Conservation (phyloP, 768 basidiomycete genomes). For the Lactarius hatsudake region DNA sequence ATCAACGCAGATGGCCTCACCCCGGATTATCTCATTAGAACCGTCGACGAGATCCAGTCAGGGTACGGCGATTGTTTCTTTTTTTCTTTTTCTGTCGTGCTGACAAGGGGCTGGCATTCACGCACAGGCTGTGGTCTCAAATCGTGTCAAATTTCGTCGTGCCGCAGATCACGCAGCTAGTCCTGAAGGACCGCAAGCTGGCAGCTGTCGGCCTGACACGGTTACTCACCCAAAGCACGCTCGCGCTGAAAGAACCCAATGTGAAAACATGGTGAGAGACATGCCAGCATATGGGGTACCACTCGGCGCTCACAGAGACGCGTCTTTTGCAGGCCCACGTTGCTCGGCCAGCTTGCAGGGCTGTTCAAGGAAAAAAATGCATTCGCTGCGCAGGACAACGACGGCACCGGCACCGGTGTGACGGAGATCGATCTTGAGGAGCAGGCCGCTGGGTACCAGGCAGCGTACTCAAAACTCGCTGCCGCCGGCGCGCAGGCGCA, state of each 20-base stretch:
- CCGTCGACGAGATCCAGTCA: slow-evolving; percentile 80
- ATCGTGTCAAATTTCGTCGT: slow-evolving; percentile 73
- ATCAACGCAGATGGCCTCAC: slow-evolving; percentile 68
- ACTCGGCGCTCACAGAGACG: not conserved
- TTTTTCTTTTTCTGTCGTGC: not conserved
- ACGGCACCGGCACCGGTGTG: slow-evolving; percentile 52
- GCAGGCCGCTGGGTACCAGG: slow-evolving; percentile 87
- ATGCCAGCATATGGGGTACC: too few species aligned
- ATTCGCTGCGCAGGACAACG: slow-evolving; percentile 50
- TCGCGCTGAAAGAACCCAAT: slow-evolving; percentile 65
- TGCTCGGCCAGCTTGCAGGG: slow-evolving; percentile 67
- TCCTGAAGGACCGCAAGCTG: slow-evolving; percentile 81
- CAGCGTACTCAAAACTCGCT: slow-evolving; percentile 87
- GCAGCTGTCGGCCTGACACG: slow-evolving; percentile 77
- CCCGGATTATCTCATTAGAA: slow-evolving; percentile 76
- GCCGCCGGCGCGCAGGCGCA: slow-evolving; percentile 60
- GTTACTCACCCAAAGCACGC: slow-evolving; percentile 68
- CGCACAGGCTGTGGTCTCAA: slow-evolving; percentile 69
- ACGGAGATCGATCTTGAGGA: slow-evolving; percentile 90
- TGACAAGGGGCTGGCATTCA: not conserved
- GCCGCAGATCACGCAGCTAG: slow-evolving; percentile 78
- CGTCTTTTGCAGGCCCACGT: slow-evolving; percentile 52
- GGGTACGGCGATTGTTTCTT: slow-evolving; percentile 48
- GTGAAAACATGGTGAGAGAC: slow-evolving; percentile 61
- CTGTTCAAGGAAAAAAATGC: slow-evolving; percentile 79